Evolutionary conservation across 2,329 filamentous ascomycete species (phyloP), one percentile per base, ranked within the genome.

Genomic region (Mollisiaceae sp.): DNA sequence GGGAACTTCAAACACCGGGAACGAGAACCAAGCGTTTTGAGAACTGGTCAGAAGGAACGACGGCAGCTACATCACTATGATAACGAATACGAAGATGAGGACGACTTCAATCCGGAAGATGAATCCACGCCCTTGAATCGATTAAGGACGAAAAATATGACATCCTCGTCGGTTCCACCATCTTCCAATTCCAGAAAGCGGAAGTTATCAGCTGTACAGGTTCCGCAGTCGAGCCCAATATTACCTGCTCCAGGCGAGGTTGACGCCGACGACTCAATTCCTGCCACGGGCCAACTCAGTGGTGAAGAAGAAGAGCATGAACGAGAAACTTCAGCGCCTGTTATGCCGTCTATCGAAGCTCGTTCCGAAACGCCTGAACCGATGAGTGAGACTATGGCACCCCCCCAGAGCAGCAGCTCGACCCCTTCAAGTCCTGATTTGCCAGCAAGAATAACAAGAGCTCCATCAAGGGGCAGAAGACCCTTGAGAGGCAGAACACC

Each of bases 51-150:
- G 75, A 76, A 65, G 73, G 59, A 70, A 74, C 65, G 75, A 73
- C 35, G 75, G 73, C 32, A 72, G 70, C 38, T 77, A 80, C 39
- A 67, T 12, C 80, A 83, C 27, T 82, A 68, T 38, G 67, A 69
- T 22, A 67, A 68, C 24, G 70, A 73, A 4, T 81, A 84, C 35
- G 82, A 85, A 64, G 70, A 74, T 14, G 74, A 73, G 38, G 82
- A 85, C 24, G 82, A 85, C 70, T 89, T 86, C 73, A 83, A 80
- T 60, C 89, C 83, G 0, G 88, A 91, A 64, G 88, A 87, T 35
- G 88, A 91, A 77, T 89, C 88, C 18, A 92, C 90, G 8, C 89
- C 89, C 3, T 73, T 90, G 32, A 84, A 86, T 65, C 77, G 83
- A 22, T 78, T 79, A 41, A 83, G 79, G 66, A 78, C 77, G 47